Base-by-base conservation (phyloP, 352 stramenopile genomes). In the Globisporangium paddicum region DNA sequence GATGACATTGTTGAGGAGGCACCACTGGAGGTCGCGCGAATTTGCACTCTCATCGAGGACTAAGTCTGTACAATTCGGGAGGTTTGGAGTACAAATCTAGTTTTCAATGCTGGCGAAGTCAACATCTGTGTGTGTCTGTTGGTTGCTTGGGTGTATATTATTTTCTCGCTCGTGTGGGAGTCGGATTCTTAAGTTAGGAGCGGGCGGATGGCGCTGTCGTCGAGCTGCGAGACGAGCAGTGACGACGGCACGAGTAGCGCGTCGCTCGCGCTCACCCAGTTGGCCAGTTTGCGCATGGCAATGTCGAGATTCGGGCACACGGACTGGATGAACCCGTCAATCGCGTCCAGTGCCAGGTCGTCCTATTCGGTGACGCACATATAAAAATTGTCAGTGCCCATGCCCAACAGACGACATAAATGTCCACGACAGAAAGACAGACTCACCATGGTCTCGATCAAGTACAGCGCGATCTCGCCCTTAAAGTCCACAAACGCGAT, bases 401-500 rank as follows among this genome's bases (percentile, higher is more conserved):
- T 34, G 21, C 26, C 16, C 26, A 16, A 50, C 11, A n/a, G n/a
- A n/a, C 32, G 19, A 28, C 45, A 30, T 18, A 13, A 40, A 30
- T 18, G 47, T 41, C 47, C 28, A 41, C n/a, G 40, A 48, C 18
- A 28, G 41, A 23, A 38, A 14, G 14, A 45, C 5, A 19, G 5
- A 72, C 73, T 62, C 69, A 94, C 82, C 82, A 90, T 92, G 64
- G 83, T 93, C 60, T 93, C 83, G 60, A 95, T 90, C 1, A 93
- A 60, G 49, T 95, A 96, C 46, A 96, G 68, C 18, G 87, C 83
- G 44, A 95, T 81, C 25, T 93, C 87, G 52, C 87, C 87, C 60
- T 95, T 93, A 51, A 96, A 96, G 62, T 95, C 87, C 2, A 96
- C 87, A 55, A 92, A 95, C 6, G 87, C 87, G 35, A 96, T 71